A percentile compares a stretch with the other conserved stretches of the same genome.
phyloP scores from a whole-genome alignment of 2,329 filamentous ascomycete species.

The Ceratocystis destructans region DNA sequence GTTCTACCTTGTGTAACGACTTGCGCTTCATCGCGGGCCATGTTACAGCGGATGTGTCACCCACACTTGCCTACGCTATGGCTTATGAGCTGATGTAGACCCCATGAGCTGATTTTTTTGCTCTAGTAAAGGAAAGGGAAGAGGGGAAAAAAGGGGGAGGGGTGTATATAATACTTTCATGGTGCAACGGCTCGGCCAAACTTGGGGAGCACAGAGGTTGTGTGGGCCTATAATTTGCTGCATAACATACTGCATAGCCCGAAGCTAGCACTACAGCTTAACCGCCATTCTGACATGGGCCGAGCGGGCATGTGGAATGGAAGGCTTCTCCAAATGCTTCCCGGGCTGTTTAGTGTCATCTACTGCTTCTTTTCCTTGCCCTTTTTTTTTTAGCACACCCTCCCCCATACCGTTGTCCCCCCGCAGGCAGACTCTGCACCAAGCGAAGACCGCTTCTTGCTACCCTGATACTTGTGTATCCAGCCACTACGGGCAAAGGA shows the following conservation, averaged over 20 bases:
- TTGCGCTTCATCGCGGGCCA: neutral
- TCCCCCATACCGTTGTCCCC: neutral
- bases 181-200: neutral
- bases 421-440: neutral
- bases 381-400: neutral
- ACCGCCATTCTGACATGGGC: neutral
- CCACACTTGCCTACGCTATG: neutral
- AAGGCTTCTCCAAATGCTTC: neutral
- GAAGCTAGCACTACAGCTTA: neutral
- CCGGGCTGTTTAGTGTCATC: neutral
- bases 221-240: neutral
- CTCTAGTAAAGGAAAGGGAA: neutral
- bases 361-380: neutral
- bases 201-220: neutral
- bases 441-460: neutral
- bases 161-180: neutral
- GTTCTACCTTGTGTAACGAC: neutral
- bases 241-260: neutral
- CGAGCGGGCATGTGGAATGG: neutral
- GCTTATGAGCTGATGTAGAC: neutral
- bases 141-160: neutral
- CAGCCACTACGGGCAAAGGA: neutral
- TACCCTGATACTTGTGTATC: neutral
- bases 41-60: conserved; percentile 1
- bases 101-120: neutral